phyloP scores from a whole-genome alignment of 1,139 yeast genomes.

The Spathaspora sp. region DNA sequence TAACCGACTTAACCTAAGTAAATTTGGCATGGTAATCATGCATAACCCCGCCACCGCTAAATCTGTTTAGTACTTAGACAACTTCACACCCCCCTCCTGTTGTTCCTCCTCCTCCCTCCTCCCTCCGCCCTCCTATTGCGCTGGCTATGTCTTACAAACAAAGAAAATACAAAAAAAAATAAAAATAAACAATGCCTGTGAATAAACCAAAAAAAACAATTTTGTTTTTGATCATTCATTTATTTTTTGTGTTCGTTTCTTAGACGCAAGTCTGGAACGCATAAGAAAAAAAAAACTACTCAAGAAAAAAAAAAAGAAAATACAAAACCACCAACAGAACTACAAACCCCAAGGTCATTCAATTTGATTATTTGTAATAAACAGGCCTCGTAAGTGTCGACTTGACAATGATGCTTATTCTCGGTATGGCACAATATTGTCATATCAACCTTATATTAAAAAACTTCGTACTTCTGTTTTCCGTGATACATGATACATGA shows the following conservation, averaged over 20 bases:
- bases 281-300: neutral
- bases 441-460: too few species aligned
- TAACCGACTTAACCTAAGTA: neutral
- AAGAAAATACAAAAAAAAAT: neutral
- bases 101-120: neutral
- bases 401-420: too few species aligned
- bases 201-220: neutral
- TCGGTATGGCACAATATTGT: too few species aligned
- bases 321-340: neutral
- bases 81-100: too few species aligned
- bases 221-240: constrained; percentile 1
- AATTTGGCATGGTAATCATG: neutral
- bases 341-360: too few species aligned
- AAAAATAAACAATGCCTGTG: neutral
- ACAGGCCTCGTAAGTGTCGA: too few species aligned
- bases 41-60: constrained; percentile 1
- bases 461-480: too few species aligned
- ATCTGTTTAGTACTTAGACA: neutral
- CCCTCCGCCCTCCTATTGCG: neutral
- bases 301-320: neutral
- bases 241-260: neutral
- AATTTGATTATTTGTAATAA: too few species aligned
- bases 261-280: neutral
- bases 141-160: neutral
- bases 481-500: too few species aligned